phyloP scores from a whole-genome alignment of 129 eudicot genomes.

The Artemisia argyi region DNA sequence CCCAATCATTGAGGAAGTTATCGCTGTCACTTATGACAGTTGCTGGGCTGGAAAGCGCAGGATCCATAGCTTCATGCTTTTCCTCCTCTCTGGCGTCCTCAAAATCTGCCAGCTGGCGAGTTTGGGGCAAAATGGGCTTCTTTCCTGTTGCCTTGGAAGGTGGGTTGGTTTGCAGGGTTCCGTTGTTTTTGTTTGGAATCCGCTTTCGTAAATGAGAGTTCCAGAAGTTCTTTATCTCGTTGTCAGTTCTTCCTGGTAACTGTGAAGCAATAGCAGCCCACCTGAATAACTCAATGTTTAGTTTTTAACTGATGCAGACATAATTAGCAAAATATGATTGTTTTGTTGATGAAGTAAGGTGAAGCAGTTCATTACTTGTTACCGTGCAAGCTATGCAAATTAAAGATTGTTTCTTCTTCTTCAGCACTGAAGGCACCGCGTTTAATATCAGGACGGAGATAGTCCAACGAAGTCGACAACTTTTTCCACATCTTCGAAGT shows the following conservation, averaged over 20 bases:
- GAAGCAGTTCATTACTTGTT: slow-evolving; percentile 58
- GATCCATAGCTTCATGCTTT: slow-evolving; percentile 32
- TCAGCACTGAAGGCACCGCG: slow-evolving; percentile 73
- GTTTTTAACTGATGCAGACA: background rate
- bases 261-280: slow-evolving; percentile 86
- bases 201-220: slow-evolving; percentile 75
- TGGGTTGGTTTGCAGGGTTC: slow-evolving; percentile 20
- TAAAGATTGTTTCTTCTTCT: slow-evolving; percentile 64
- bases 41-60: slow-evolving; percentile 34
- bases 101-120: slow-evolving; percentile 50
- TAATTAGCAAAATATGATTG: background rate
- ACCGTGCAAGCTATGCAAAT: slow-evolving; percentile 60
- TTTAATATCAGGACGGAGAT: slow-evolving; percentile 81
- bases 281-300: slow-evolving; percentile 42
- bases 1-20: slow-evolving; percentile 53
- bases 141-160: slow-evolving; percentile 30
- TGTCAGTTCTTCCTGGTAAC: slow-evolving; percentile 90
- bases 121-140: slow-evolving; percentile 31
- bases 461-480: slow-evolving; percentile 95
- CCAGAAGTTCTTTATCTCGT: slow-evolving; percentile 85
- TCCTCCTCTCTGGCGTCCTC: slow-evolving; percentile 42
- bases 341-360: background rate
- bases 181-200: slow-evolving; percentile 4
- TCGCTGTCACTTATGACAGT: slow-evolving; percentile 35
- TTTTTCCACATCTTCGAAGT: slow-evolving; percentile 81